phyloP scores from a whole-genome alignment of 2,329 filamentous ascomycete genomes.

The Lasiodiplodia sp. region DNA sequence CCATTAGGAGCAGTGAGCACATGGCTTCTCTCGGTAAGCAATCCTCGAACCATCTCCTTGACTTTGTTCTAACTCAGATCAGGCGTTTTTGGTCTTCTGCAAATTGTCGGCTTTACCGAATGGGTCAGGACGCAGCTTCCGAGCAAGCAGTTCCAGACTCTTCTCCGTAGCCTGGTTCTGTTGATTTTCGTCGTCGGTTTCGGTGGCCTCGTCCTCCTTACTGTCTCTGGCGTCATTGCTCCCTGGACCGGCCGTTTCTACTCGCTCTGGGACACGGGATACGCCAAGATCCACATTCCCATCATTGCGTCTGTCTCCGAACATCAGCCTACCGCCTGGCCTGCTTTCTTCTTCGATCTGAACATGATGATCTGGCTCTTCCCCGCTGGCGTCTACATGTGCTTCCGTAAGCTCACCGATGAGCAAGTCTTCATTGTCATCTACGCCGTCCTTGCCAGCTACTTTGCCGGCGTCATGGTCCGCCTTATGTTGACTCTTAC shows the following conservation, averaged over 20 bases:
- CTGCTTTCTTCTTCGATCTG: constrained; percentile 98
- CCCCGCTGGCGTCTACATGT: constrained; percentile 97
- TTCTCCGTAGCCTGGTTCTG: constrained; percentile 79
- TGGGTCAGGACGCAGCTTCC: constrained; percentile 89
- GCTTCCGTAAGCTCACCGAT: constrained; percentile 91
- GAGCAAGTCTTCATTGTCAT: constrained; percentile 99
- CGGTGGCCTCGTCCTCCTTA: constrained; percentile 79
- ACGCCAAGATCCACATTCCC: constrained; percentile 98
- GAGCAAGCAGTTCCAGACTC: constrained; percentile 91
- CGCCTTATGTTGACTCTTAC: constrained; percentile 98
- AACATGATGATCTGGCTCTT: constrained; percentile 99
- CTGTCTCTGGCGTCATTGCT: constrained; percentile 88
- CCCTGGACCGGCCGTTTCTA: constrained; percentile 99
- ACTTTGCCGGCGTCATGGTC: constrained; percentile 99
- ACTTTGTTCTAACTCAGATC: constrained; percentile 36
- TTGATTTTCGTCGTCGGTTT: constrained; percentile 77
- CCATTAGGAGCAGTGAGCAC: constrained; percentile 96
- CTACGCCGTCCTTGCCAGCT: constrained; percentile 94
- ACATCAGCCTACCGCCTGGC: constrained; percentile 98
- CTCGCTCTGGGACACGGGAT: constrained; percentile 97
- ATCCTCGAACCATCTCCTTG: background rate
- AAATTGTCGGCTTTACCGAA: constrained; percentile 90
- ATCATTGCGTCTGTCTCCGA: constrained; percentile 99
- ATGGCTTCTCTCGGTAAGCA: constrained; percentile 90
- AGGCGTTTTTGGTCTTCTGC: constrained; percentile 95